These are phyloP conservation scores for Cryptosporidium meleagridis DNA, from an alignment of 169 alveolate species.

Conservation along the genomic window DNA sequence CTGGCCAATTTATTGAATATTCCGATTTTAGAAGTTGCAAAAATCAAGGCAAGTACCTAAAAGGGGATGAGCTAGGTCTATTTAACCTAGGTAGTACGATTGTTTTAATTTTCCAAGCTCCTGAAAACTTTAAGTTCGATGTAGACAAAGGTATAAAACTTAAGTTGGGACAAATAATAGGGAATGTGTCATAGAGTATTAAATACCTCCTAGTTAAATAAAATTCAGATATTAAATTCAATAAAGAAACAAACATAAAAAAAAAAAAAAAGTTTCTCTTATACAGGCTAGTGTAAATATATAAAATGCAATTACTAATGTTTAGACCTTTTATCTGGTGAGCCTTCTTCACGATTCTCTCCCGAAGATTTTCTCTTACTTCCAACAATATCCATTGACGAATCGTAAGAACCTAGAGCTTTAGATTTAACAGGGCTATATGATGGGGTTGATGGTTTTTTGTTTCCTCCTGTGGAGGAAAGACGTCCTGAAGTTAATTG, in stretches of 20 bases:
- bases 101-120: slow-evolving; percentile 86
- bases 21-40: slow-evolving; percentile 36
- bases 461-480: slow-evolving; percentile 59
- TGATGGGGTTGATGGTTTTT: slow-evolving; percentile 51
- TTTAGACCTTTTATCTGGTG: slow-evolving; percentile 45
- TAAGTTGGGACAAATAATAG: slow-evolving; percentile 75
- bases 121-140: slow-evolving; percentile 80
- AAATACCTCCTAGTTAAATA: neutral
- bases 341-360: neutral
- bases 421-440: slow-evolving; percentile 63
- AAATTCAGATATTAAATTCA: neutral
- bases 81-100: slow-evolving; percentile 90
- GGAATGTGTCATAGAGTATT: neutral
- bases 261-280: neutral
- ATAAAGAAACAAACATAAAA: neutral
- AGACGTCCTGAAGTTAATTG: slow-evolving; percentile 80
- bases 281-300: slow-evolving; percentile 1
- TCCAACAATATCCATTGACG: slow-evolving; percentile 42
- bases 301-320: neutral
- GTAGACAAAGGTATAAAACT: slow-evolving; percentile 82
- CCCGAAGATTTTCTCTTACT: slow-evolving; percentile 41
- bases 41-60: slow-evolving; percentile 74
- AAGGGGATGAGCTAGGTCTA: slow-evolving; percentile 90
- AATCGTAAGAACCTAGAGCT: slow-evolving; percentile 62
- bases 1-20: slow-evolving; percentile 39